Base-by-base conservation (phyloP, 1,139 yeast species). In the Geotrichum candidum region DNA sequence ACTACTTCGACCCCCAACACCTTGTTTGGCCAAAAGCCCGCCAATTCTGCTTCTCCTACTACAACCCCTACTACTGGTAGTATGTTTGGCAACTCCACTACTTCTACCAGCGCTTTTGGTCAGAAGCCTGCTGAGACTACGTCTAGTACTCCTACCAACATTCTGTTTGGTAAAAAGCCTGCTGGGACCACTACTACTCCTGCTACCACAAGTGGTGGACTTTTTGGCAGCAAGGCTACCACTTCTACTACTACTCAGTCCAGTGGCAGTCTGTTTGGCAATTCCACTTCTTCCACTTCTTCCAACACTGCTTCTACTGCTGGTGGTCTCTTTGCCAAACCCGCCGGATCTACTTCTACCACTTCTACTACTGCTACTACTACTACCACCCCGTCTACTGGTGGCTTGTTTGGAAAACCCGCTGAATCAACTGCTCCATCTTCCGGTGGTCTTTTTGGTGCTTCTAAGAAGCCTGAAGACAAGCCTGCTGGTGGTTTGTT, bases 41-140 rank as follows among this genome's bases (percentile, higher is more conserved):
- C 22, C 23, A 18, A 7, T 48, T 41, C 60, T 22, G 51, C 62
- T 35, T 56, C 61, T 45, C n/a, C 65, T n/a, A 31, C 64, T 5
- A 35, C 56, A 3, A 54, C 59, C 10, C 58, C 65, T 15, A 46
- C 52, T 3, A 29, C 9, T n/a, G 10, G 33, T 5, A 9, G 33
- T 29, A 6, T 29, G 4, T 62, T 62, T 50, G 63, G 64, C n/a
- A 51, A 53, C 15, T 9, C 59, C 18, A 41, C 55, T 48, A 46
- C 63, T n/a, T 41, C 38, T 27, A 45, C 58, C 3, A 62, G 64
- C 15, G 54, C 63, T 6, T 62, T 63, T 45, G 65, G 57, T 7
- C 29, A 57, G 22, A 46, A 54, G 15, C 55, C 58, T 1, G 41
- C 60, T 10, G 63, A 57, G 3, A 52, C 61, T 22, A 5, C 63